Percentiles rank a stretch among this genome's conserved stretches.
Evolutionary conservation across 2,329 filamentous ascomycete genomes (phyloP).

Genomic region (Colletotrichum siamense): DNA sequence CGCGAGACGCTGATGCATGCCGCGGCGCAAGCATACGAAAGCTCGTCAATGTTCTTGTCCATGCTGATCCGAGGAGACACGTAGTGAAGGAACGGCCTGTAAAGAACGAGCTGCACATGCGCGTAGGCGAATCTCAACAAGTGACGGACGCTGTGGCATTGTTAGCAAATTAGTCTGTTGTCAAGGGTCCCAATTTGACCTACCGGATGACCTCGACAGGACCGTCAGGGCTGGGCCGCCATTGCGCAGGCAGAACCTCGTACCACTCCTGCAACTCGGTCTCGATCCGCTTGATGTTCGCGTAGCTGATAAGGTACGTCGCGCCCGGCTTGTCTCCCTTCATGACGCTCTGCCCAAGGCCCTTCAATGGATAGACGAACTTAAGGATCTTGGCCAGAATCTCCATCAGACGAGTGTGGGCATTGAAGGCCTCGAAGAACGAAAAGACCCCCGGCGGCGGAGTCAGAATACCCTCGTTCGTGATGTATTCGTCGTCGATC

Average conservation of each 20-base stretch:
- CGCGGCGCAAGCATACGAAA: constrained; percentile 76
- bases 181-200: constrained; percentile 31
- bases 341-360: constrained; percentile 50
- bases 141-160: constrained; percentile 64
- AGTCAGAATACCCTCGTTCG: constrained; percentile 58
- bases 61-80: constrained; percentile 69
- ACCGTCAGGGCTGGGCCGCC: constrained; percentile 81
- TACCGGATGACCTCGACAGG: constrained; percentile 78
- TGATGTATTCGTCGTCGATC: constrained; percentile 73
- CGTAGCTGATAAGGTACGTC: constrained; percentile 68
- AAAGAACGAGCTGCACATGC: constrained; percentile 83
- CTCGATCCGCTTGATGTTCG: constrained; percentile 69
- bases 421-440: constrained; percentile 70
- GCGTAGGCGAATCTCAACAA: constrained; percentile 80
- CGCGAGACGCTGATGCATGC: constrained; percentile 67
- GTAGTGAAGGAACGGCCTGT: constrained; percentile 84
- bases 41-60: constrained; percentile 69
- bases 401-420: constrained; percentile 67
- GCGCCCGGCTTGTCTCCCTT: constrained; percentile 48
- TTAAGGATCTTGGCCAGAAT: constrained; percentile 71
- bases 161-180: neutral
- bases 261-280: constrained; percentile 68
- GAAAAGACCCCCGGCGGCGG: constrained; percentile 63
- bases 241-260: constrained; percentile 71
- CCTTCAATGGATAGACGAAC: constrained; percentile 69